phyloP scores from a whole-genome alignment of 129 eudicot species.

The Centrapalus pauciflorus region DNA sequence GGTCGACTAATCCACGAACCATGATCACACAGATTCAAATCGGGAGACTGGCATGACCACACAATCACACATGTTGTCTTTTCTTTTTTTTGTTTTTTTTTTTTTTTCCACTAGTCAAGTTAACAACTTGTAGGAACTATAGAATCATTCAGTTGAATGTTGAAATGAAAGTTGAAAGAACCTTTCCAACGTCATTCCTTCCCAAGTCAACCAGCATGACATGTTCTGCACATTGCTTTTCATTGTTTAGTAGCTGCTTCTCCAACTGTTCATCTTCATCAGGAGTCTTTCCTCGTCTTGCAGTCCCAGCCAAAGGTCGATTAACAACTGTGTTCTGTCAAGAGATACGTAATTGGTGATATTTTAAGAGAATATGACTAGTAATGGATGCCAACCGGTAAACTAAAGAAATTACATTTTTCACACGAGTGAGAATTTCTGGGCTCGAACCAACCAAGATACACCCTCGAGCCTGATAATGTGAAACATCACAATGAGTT shows the following conservation, averaged over 20 bases:
- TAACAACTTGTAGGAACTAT: no score
- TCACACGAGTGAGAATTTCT: conserved; percentile 70
- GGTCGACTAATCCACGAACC: no score
- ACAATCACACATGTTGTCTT: no score
- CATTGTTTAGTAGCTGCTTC: conserved; percentile 41
- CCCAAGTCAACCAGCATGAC: conserved; percentile 83
- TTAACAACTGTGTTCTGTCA: conserved; percentile 58
- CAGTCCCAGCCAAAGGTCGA: conserved; percentile 85
- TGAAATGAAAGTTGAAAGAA: conserved; percentile 8
- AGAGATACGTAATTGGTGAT: background rate
- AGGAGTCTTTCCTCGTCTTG: conserved; percentile 66
- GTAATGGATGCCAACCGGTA: background rate
- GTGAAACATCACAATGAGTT: conserved; percentile 4
- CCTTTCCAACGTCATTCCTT: conserved; percentile 91
- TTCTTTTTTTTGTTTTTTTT: no score
- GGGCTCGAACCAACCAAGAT: conserved; percentile 94
- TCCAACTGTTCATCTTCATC: conserved; percentile 52
- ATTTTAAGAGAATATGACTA: background rate
- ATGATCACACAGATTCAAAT: no score
- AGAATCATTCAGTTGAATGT: background rate
- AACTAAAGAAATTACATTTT: conserved; percentile 43
- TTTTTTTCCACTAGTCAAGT: no score
- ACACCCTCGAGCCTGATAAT: conserved; percentile 78
- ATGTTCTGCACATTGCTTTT: conserved; percentile 78
- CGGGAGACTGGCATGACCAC: no score